Base-by-base conservation (phyloP, 495 filamentous ascomycete genomes). In the Glonium stellatum region DNA sequence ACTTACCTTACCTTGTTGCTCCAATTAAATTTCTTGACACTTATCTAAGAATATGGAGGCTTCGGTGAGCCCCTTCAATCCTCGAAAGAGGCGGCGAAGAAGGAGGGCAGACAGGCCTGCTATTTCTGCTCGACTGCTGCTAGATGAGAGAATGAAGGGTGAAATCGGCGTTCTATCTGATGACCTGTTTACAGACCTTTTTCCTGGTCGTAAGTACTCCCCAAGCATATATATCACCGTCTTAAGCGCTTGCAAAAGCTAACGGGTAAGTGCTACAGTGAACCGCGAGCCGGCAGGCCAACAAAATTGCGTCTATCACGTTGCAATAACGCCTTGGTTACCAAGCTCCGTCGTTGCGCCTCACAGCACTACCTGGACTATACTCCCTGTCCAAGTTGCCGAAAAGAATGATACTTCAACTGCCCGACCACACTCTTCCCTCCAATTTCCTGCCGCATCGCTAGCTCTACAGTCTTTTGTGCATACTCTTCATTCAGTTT, bases 111-210 rank as follows among this genome's bases (percentile, higher is more conserved):
- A 85, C 54, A 79, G 76, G 60, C 73, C 77, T 21, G 78, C 86
- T 13, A 76, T 84, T 11, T 78, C 83, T 39, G 84, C 83, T 11
- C 78, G 79, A 31, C 70, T 97, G n/a, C 69, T 80, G 27, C 78
- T 92, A 36, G 89, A 95, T 67, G 85, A 87, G 67, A 86, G 91
- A 72, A 77, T 95, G 64, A 89, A 86, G 74, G 89, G 88, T n/a
- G 89, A 95, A 62, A 82, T 90, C 34, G 93, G 89, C 49, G 82
- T 93, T 47, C 69, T 98, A 53, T 95, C 92, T 18, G 87, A 92
- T 65, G 88, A 95, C 70, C 79, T 98, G 36, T 90, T 87, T 59
- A 77, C 78, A 31, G 87, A 95, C 69, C 79, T 97, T 46, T 95
- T 95, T 68, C 87, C 85, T 23, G 27, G 27, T 31, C 6, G 78